Base-by-base conservation (phyloP, 495 filamentous ascomycete genomes). In the Letharia lupina region DNA sequence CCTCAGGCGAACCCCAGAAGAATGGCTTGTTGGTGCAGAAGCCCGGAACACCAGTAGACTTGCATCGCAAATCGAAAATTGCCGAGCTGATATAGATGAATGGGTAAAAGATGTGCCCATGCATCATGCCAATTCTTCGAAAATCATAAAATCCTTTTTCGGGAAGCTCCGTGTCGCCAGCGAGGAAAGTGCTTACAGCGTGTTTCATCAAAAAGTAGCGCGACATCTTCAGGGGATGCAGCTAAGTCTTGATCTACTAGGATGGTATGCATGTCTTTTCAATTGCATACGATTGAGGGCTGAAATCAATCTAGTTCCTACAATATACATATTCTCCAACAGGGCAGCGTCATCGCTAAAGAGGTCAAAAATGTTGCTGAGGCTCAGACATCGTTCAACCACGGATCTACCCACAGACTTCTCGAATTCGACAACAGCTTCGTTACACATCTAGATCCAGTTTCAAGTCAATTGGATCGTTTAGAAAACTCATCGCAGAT, bases 321-420 rank as follows among this genome's bases (percentile, higher is more conserved):
- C 60, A 20, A 62, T 62, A 7, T 33, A 0, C 10, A 2, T 37
- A 11, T 4, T 12, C 41, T 33, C 60, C 3, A 33, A 47, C 20
- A 11, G 4, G 6, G 15, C 9, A 12, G 12, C 10, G 31, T 62
- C 58, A 39, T 62, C 58, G 33, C 90, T 78, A 65, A 88, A 83
- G 59, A 82, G 81, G 0, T 86, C 81, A 71, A 89, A 83, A 72
- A 89, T 89, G 50, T 87, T 87, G 20, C 64, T 60, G 8, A 68
- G 31, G 9, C 64, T 16, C 3, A 20, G 0, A 16, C 60, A 31
- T 23, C 45, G 23, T 68, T 68, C 66, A 9, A 44, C 64, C 37
- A 31, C 48, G 61, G 23, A 50, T 45, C 52, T 59, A 48, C n/a
- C 42, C 60, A 52, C 52, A 64, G 15, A 54, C n/a, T 62, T 39